These are phyloP conservation scores for Nephelium lappaceum DNA, from an alignment of 345 rosid genomes.

Conservation along the genomic window DNA sequence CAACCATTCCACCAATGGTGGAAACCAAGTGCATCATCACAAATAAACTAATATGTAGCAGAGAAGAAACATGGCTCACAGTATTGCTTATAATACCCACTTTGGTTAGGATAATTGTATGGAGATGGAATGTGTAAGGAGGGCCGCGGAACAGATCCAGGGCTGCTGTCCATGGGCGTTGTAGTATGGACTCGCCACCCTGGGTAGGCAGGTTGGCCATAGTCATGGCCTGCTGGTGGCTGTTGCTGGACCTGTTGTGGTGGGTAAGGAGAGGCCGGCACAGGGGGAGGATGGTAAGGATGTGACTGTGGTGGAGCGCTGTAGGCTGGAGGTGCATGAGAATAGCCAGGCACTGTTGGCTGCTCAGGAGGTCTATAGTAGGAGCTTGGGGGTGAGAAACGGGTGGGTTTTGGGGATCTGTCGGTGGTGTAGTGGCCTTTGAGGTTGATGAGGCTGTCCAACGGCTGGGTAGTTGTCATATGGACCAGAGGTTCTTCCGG, in stretches of 20 bases:
- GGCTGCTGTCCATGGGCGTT: slow-evolving; percentile 73
- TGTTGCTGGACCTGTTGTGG: slow-evolving; percentile 64
- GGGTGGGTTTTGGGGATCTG: slow-evolving; percentile 56
- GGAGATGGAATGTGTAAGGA: slow-evolving; percentile 80
- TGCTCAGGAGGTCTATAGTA: slow-evolving; percentile 80
- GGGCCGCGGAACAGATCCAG: slow-evolving; percentile 70
- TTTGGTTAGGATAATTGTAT: slow-evolving; percentile 71
- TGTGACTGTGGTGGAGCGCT: slow-evolving; percentile 52
- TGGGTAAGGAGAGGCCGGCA: slow-evolving; percentile 52
- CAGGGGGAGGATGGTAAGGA: slow-evolving; percentile 58
- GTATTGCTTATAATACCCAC: slow-evolving; percentile 80
- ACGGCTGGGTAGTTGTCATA: slow-evolving; percentile 61
- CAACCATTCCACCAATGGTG: not conserved
- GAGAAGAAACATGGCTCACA: slow-evolving; percentile 3
- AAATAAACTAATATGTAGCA: slow-evolving; percentile 3
- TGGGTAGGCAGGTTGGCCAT: slow-evolving; percentile 82
- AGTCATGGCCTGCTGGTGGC: slow-evolving; percentile 61
- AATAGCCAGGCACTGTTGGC: slow-evolving; percentile 56
- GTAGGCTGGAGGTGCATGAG: slow-evolving; percentile 55
- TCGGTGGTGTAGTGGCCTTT: slow-evolving; percentile 42
- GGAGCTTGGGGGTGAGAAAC: slow-evolving; percentile 53
- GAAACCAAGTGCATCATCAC: not conserved
- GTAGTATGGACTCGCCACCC: slow-evolving; percentile 92
- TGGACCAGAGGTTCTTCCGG: slow-evolving; percentile 57
- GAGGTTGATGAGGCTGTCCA: slow-evolving; percentile 57